Evolutionary conservation across 2,329 filamentous ascomycete genomes (phyloP).

Genomic region (Aspergillus alliaceus): DNA sequence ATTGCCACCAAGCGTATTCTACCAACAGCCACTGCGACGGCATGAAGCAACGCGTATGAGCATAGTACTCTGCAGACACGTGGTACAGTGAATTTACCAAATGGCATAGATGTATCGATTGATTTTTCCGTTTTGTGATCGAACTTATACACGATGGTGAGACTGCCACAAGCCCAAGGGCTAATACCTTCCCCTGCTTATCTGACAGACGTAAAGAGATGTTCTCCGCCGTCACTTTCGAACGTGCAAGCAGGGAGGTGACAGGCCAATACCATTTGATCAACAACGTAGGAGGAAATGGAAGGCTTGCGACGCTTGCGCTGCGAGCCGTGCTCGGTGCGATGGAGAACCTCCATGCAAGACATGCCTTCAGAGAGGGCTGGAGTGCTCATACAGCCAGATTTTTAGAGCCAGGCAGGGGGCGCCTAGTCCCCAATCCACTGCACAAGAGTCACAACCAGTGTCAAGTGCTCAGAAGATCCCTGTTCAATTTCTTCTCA

Average conservation of each 20-base stretch:
- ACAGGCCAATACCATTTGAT: neutral
- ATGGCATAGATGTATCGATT: neutral
- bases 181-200: too few species aligned
- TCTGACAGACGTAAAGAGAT: neutral
- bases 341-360: neutral
- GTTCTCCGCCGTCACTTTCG: neutral
- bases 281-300: neutral
- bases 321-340: neutral
- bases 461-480: neutral
- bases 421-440: fast-evolving
- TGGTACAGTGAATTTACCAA: fast-evolving
- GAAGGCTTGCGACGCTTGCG: neutral
- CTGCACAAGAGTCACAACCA: neutral
- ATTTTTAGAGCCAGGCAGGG: neutral
- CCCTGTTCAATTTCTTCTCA: neutral
- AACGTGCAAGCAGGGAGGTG: neutral
- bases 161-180: neutral
- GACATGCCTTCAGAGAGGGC: neutral
- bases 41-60: neutral
- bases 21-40: neutral
- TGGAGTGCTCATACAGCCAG: neutral
- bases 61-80: too few species aligned
- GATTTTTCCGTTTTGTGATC: neutral
- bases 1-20: neutral
- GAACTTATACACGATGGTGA: neutral